Evolutionary conservation across 352 stramenopile species (phyloP), one percentile per base, ranked within the genome.

Genomic region (Elongisporangium prolatum): DNA sequence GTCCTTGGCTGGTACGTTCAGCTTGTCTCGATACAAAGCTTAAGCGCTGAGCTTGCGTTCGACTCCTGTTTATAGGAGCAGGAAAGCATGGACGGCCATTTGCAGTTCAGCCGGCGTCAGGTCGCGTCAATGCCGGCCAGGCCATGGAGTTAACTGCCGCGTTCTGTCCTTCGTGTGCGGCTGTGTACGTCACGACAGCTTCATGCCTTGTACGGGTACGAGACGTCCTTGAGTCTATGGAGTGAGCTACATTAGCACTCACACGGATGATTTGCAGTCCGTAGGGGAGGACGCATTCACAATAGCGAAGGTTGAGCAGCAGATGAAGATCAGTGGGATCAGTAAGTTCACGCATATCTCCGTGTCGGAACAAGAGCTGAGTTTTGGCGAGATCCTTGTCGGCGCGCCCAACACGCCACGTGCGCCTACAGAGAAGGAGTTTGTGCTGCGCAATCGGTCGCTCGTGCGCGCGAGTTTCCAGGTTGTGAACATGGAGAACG

Each of bases 301-400:
- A 17, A 21, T 58, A 11, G 54, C 61, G 13, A 51, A 69, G 34
- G 52, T 64, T 8, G 70, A 84, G 16, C 65, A 81, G 50, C 75
- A 57, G 16, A 92, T 96, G 76, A 97, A 97, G 64, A 74, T 96
- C 52, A 93, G 78, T 58, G 79, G 76, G 20, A 92, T 96, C 34
- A 89, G 85, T 57, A 97, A 97, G 63, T 97, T 93, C 66, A 84
- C 88, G 49, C 78, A 97, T 68, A 73, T 98, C 25, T 78, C 80
- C 10, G 71, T 78, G 16, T 96, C 86, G 0, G 86, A 96, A 54
- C 77, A 61, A 1, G 73, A 90, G 53, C 44, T 97, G 17, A 84
- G 93, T 57, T 96, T 97, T 63, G 88, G 87, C 2, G 80, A 96
- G 10, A 70, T 93, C 20, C 58, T 96, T 13, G 75, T 95, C n/a